A percentile compares a stretch with the other conserved stretches of the same genome.
phyloP scores from a whole-genome alignment of 2,329 filamentous ascomycete species.

The Parastagonospora nodorum region DNA sequence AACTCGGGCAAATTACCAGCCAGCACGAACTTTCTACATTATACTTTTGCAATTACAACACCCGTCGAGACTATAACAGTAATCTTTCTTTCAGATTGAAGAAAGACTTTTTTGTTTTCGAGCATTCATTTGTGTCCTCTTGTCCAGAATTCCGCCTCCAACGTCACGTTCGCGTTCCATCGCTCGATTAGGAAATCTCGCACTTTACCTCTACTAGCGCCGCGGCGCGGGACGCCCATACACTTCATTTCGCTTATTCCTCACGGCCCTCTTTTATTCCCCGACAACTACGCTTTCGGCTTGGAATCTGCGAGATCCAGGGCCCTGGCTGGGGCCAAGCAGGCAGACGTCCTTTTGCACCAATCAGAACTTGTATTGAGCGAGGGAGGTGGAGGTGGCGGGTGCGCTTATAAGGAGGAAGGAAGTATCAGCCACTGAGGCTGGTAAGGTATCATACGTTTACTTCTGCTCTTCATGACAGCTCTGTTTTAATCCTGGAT shows the following conservation, averaged over 20 bases:
- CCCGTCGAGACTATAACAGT: no score
- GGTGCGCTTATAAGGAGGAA: no score
- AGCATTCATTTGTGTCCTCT: no score
- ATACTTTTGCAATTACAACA: not conserved
- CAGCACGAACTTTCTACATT: not conserved
- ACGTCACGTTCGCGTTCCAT: slow-evolving; percentile 22
- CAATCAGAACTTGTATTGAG: no score
- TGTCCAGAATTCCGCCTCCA: no score
- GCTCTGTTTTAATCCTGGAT: not conserved
- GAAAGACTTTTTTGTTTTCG: no score
- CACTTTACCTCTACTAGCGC: slow-evolving; percentile 10
- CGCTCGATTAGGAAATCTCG: slow-evolving; percentile 17
- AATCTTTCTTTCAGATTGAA: no score
- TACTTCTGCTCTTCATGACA: not conserved
- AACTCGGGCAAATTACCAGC: not conserved
- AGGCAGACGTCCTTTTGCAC: no score
- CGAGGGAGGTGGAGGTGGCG: no score
- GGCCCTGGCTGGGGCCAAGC: no score
- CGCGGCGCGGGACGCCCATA: not conserved
- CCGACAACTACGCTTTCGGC: not conserved
- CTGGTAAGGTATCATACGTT: no score
- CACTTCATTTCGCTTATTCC: not conserved
- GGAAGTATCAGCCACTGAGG: no score
- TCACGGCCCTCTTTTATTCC: not conserved
- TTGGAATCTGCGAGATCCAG: not conserved